A percentile compares a stretch with the other conserved stretches of the same genome.
Evolutionary conservation across 228 moss, liverwort and hornwort species (phyloP).

Genomic region (Sphagnum fallax): DNA sequence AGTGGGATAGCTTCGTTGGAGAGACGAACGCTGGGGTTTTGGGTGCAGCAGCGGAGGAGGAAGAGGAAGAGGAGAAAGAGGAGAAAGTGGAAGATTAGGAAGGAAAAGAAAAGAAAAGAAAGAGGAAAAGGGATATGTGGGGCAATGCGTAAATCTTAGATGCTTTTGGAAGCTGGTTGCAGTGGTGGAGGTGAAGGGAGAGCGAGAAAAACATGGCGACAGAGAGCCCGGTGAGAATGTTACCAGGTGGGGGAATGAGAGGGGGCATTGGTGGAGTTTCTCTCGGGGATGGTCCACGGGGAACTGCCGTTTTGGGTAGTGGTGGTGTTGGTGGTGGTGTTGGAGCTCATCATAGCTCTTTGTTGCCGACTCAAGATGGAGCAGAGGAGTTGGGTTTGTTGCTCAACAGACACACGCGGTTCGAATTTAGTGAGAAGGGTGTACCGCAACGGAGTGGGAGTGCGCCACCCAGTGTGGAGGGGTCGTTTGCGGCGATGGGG

Average conservation of each 20-base stretch:
- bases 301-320: not conserved
- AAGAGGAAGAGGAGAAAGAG: too few relatives aligned
- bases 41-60: too few relatives aligned
- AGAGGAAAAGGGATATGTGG: too few relatives aligned
- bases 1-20: too few relatives aligned
- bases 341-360: conserved; percentile 29
- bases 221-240: conserved; percentile 88
- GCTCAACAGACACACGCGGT: conserved; percentile 75
- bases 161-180: too few relatives aligned
- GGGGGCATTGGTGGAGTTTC: conserved; percentile 47
- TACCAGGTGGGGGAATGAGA: conserved; percentile 73
- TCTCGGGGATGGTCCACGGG: conserved; percentile 15
- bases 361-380: conserved; percentile 53
- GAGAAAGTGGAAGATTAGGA: too few relatives aligned
- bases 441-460: conserved; percentile 96
- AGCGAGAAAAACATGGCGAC: conserved; percentile 40
- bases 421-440: conserved; percentile 62
- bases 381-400: conserved; percentile 70
- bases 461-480: conserved; percentile 97
- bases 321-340: conserved; percentile 18
- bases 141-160: too few relatives aligned
- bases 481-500: conserved; percentile 70
- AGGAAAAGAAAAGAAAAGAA: too few relatives aligned
- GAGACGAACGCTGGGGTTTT: too few relatives aligned
- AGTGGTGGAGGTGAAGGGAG: not conserved